Evolutionary conservation across 768 basidiomycete genomes (phyloP), one percentile per base, ranked within the genome.

Genomic region (Tulasnella sp.): DNA sequence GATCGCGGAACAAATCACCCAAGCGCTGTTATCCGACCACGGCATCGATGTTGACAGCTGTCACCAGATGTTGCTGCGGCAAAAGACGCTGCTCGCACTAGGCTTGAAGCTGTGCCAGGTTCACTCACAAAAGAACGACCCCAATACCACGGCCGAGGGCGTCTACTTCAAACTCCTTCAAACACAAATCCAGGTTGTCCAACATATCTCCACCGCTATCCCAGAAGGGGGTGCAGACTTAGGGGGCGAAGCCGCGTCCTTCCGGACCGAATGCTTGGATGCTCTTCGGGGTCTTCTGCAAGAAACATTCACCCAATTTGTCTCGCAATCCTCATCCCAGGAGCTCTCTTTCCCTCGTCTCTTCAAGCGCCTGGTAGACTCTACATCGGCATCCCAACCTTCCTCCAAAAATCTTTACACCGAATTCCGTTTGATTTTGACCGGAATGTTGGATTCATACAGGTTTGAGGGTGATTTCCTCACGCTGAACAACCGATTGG

Each of bases 371-470:
- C 77, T 98, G 3, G 88, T 97, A 37, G 83, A 90, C 62, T 78
- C 83, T 1, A 75, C 81, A 4, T 73, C 81, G 1, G 68, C 72
- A 27, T 68, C 74, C 12, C 66, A 71, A 19, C 71, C 78, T 2
- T 71, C 80, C 1, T 72, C 75, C 21, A 76, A 80, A 32, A 79
- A 81, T 11, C 79, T 82, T 25, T 98, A 97, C 69, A 81, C 83
- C 19, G 93, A 98, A 69, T 94, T 98, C 69, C 78, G 90, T 42
- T 78, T 80, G 9, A 92, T 99, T 59, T 74, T 99, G 29, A 83
- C 82, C 0, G 86, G 89, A n/a, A 99, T 98, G 89, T 70, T 98
- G 63, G 91, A 94, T 65, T 85, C 90, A 2, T 98, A 97, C 70
- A 81, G 84, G 36, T 81, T 85, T 3, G 93, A 99, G 62, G 88